These are phyloP conservation scores for Asterophora lycoperdoides DNA, from an alignment of 768 basidiomycete species.

Conservation along the genomic window DNA sequence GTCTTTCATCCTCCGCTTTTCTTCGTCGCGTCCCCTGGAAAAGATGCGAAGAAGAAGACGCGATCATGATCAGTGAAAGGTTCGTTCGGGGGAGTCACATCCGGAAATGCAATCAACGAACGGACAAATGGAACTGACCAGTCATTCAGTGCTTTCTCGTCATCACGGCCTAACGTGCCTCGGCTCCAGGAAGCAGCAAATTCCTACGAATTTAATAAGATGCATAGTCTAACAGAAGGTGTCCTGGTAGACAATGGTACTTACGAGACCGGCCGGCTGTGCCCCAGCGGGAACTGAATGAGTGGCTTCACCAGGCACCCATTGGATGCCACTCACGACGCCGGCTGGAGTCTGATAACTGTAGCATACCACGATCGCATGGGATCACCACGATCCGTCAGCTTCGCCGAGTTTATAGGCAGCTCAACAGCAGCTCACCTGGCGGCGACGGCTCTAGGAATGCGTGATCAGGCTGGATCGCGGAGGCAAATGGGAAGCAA, in stretches of 20 bases:
- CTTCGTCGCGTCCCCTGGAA: conserved; percentile 44
- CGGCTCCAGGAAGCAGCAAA: conserved; percentile 56
- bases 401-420: not conserved
- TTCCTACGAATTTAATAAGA: conserved; percentile 35
- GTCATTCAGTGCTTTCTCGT: conserved; percentile 39
- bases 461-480: conserved; percentile 17
- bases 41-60: not conserved
- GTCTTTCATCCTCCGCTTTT: conserved; percentile 41
- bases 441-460: conserved; percentile 62
- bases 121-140: conserved; percentile 32
- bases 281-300: conserved; percentile 56
- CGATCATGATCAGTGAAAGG: conserved; percentile 3
- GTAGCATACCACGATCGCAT: conserved; percentile 12
- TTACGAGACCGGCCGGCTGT: conserved; percentile 52
- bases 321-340: conserved; percentile 60
- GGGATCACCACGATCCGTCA: conserved; percentile 18
- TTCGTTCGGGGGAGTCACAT: conserved; percentile 1
- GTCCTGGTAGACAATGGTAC: conserved; percentile 12
- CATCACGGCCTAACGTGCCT: conserved; percentile 34
- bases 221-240: conserved; percentile 7
- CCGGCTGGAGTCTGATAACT: conserved; percentile 75
- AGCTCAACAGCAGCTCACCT: conserved; percentile 43
- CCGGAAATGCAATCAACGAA: not conserved
- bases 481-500: conserved; percentile 8
- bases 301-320: conserved; percentile 69